Base-by-base conservation (phyloP, 1,139 yeast species). In the Blastobotrys petasosporus region DNA sequence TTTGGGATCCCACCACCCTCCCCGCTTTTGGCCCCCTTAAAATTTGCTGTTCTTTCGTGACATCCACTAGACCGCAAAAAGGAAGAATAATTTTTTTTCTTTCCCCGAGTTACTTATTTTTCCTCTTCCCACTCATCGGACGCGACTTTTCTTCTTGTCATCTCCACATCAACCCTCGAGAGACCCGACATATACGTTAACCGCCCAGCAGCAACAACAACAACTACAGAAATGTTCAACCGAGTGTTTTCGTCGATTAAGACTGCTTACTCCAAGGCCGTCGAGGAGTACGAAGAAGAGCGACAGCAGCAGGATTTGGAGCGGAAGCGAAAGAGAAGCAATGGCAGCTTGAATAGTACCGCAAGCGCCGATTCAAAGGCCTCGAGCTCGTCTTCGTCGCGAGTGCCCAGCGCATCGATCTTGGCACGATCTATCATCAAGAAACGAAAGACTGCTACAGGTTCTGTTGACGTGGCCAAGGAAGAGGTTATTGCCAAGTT, bases 211-310 rank as follows among this genome's bases (percentile, higher is more conserved):
- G 25, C 25, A 20, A 20, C 25, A 20, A 20, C 25, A 20, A 4
- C 25, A 20, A 20, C 37, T 10, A 7, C 3, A 33, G 43, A 32
- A 38, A 51, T 51, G 49, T 52, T 54, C 33, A 45, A 43, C 13
- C 42, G 50, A 29, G 39, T 55, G 3, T 35, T 47, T 30, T 48
- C 43, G 25, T 44, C 47, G 1, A 45, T 52, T 35, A 55, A 51
- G 33, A 33, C 46, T 37, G 58, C 54, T 15, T 54, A 54, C 38
- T 30, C 49, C 31, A 54, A 56, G 44, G 54, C 60, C 2, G 42
- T 53, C 11, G 58, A 55, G 37, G 55, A 54, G 42, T 56, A 53
- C 37, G 54, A 54, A 13, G 45, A 37, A 23, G 47, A 43, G 30
- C 44, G 47, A 25, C 35, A 48, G 37, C 40, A 37, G 29, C 48